Evolutionary conservation across 441 rosid genomes (phyloP).

Genomic region (Erysimum cheiri): DNA sequence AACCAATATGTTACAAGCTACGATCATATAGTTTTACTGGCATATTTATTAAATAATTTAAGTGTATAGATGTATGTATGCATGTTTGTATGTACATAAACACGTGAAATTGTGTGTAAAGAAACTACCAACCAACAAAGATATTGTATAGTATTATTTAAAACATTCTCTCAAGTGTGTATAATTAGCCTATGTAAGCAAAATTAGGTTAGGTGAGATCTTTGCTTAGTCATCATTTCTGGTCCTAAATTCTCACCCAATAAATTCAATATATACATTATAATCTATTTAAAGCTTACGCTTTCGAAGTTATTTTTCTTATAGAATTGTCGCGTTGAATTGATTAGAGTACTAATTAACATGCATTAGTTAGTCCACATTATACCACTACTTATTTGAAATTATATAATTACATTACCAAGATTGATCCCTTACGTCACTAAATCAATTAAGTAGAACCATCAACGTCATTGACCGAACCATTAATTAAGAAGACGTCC

Average conservation of each 20-base stretch:
- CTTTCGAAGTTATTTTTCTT: background rate
- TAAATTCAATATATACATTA: background rate
- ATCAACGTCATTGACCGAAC: slow-evolving; percentile 24
- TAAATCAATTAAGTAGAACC: slow-evolving; percentile 29
- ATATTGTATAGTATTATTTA: background rate
- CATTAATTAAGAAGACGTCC: slow-evolving; percentile 14
- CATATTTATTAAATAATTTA: background rate
- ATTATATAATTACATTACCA: background rate
- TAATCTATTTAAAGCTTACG: background rate
- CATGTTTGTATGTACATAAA: slow-evolving; percentile 18
- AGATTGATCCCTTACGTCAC: slow-evolving; percentile 30
- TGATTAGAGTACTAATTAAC: background rate
- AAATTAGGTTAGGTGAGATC: slow-evolving; percentile 40
- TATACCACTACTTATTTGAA: slow-evolving; percentile 11
- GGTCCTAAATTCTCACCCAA: slow-evolving; percentile 29
- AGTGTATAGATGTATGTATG: background rate
- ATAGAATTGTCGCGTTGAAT: background rate
- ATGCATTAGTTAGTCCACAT: background rate
- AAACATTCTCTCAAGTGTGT: slow-evolving; percentile 34
- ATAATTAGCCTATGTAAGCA: slow-evolving; percentile 26
- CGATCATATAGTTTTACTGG: background rate
- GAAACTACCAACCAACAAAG: slow-evolving; percentile 29
- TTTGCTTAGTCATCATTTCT: slow-evolving; percentile 25
- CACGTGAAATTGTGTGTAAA: slow-evolving; percentile 33
- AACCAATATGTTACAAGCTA: background rate